phyloP scores from a whole-genome alignment of 2,329 filamentous ascomycete genomes.

The Diaporthe nobilis region DNA sequence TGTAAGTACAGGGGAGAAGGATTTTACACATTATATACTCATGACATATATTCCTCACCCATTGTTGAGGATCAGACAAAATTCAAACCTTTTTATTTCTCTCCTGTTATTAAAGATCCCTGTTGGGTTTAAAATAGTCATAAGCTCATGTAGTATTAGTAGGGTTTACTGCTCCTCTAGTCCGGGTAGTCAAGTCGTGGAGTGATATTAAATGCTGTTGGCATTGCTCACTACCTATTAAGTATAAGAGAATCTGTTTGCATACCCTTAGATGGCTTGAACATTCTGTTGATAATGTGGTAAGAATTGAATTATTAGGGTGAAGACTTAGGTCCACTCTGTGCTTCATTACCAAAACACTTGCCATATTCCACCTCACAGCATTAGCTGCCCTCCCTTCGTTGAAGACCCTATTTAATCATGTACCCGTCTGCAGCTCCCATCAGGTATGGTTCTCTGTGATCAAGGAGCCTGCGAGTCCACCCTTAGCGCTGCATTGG shows the following conservation, averaged over 20 bases:
- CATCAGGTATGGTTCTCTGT: background rate
- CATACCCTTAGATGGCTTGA: background rate
- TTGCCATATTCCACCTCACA: background rate
- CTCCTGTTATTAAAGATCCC: background rate
- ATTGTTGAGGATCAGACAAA: background rate
- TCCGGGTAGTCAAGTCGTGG: background rate
- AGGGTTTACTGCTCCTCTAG: background rate
- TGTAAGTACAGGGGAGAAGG: background rate
- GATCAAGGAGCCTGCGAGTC: background rate
- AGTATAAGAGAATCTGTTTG: background rate
- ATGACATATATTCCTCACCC: background rate
- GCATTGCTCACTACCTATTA: background rate
- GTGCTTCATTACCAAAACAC: background rate
- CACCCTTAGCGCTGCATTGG: conserved; percentile 17
- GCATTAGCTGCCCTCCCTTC: background rate
- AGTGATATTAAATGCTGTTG: background rate
- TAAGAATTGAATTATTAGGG: background rate
- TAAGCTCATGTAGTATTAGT: background rate
- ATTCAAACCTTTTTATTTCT: background rate
- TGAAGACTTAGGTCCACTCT: background rate
- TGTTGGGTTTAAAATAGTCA: background rate
- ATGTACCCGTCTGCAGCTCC: background rate
- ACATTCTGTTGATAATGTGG: background rate
- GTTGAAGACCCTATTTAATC: background rate
- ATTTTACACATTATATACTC: background rate